Evolutionary conservation across 768 basidiomycete species (phyloP), one percentile per base, ranked within the genome.

Genomic region (Suillus lakei): DNA sequence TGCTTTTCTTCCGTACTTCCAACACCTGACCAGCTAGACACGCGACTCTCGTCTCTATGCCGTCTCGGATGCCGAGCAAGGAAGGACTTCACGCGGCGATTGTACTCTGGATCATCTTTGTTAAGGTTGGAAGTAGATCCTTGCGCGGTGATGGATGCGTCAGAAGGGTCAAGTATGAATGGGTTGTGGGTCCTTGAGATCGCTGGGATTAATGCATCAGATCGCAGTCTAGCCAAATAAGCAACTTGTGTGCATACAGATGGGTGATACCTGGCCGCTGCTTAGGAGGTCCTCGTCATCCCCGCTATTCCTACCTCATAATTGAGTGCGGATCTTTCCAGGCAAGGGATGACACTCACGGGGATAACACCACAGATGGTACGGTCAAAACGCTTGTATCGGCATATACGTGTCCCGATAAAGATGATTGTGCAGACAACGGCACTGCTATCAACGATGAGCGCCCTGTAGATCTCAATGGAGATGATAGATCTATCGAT

Each of bases 261-360:
- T 78, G 7, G 91, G 91, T 30, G 91, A 94, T 1, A 83, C 86
- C 71, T 92, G 92, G 1, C 91, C 91, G 70, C 91, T 93, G 73
- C 92, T 93, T 59, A 90, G 76, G n/a, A 89, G 77, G 16, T 90
- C 88, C 16, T 90, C 90, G 23, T 86, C 85, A 13, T 91, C 90
- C 9, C 73, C 76, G 64, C 70, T 70, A 60, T 70, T 70, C 48
- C 77, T 73, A 50, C 64, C 63, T 60, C 55, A 51, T 32, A 38
- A 28, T 58, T 41, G 41, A 59, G 28, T 21, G 39, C 8, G 39
- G 13, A 59, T 59, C 58, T 8, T 41, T 41, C 55, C 23, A 16
- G 50, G 36, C 60, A 43, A n/a, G 30, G 15, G 36, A 59, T 6
- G 16, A 61, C 10, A 46, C 78, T 62, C 69, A 83, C 83, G 76